Evolutionary conservation across 768 basidiomycete genomes (phyloP).

Genomic region (Gyrodon lividus): DNA sequence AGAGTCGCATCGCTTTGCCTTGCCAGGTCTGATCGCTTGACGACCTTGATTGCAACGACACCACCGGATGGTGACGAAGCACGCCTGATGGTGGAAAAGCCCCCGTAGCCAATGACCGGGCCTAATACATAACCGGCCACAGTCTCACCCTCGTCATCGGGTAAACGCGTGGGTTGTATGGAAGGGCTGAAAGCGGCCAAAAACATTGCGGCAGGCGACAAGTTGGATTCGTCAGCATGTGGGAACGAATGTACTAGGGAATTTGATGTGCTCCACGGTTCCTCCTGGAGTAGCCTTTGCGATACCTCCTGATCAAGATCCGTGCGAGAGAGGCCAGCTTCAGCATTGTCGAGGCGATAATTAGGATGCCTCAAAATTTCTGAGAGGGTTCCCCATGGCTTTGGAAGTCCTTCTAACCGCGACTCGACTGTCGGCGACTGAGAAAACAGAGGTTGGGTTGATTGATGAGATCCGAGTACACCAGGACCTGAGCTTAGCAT

Average conservation of each 20-base stretch:
- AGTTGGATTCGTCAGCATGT: conserved; percentile 15
- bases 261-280: neutral
- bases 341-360: neutral
- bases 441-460: conserved; percentile 4
- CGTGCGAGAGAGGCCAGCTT: conserved; percentile 8
- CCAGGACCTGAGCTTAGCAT: conserved; percentile 8
- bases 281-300: conserved; percentile 11
- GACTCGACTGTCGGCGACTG: conserved; percentile 9
- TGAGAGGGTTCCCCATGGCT: conserved; percentile 12
- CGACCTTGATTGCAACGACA: conserved; percentile 81
- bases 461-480: neutral
- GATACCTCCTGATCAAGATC: conserved; percentile 31
- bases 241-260: neutral
- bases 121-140: conserved; percentile 78
- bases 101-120: conserved; percentile 72
- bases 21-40: conserved; percentile 56
- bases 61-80: conserved; percentile 65
- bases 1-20: conserved; percentile 49
- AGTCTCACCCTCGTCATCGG: conserved; percentile 66
- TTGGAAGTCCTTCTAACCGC: conserved; percentile 3
- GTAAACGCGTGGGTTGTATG: conserved; percentile 33
- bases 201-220: conserved; percentile 76
- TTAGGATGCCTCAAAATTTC: neutral
- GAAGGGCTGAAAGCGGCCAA: conserved; percentile 60
- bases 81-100: conserved; percentile 76